Percentiles rank a stretch among this genome's conserved stretches.
Evolutionary conservation across 768 basidiomycete genomes (phyloP).

Genomic region (Lactifluus piperatus): DNA sequence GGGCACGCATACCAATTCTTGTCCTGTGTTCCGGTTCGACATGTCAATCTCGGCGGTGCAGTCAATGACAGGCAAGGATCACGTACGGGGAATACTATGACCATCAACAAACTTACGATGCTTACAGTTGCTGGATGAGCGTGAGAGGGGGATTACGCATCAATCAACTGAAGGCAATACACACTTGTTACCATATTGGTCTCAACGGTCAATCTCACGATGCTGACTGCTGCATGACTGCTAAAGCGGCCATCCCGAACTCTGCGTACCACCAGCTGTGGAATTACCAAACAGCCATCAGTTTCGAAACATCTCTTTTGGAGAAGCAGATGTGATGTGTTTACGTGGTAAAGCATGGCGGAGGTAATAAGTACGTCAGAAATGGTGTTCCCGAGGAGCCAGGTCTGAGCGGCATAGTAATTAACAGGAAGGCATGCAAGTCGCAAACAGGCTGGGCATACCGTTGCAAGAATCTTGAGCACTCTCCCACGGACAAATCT

Average conservation of each 20-base stretch:
- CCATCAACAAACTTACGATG: background rate
- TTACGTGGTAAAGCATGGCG: slow-evolving; percentile 6
- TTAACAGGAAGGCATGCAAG: no score
- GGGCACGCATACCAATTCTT: slow-evolving; percentile 5
- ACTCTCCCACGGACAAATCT: background rate
- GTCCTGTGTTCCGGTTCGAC: background rate
- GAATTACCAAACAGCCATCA: background rate
- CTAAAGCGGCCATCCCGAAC: background rate
- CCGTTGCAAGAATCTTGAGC: background rate
- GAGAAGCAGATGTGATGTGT: background rate
- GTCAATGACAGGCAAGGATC: background rate
- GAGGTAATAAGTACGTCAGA: slow-evolving; percentile 5
- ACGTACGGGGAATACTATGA: slow-evolving; percentile 1
- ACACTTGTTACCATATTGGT: slow-evolving; percentile 21
- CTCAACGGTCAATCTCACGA: slow-evolving; percentile 24
- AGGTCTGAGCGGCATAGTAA: background rate
- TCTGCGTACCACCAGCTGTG: background rate
- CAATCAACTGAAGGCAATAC: background rate
- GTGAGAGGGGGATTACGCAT: no score
- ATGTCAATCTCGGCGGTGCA: background rate
- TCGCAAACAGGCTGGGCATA: background rate
- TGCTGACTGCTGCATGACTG: slow-evolving; percentile 11
- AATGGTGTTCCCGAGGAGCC: slow-evolving; percentile 1
- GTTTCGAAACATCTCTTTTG: no score
- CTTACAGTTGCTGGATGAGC: background rate